Conservation (phyloP, 176 grass and related monocot species). For the Saccharum officinarum region DNA sequence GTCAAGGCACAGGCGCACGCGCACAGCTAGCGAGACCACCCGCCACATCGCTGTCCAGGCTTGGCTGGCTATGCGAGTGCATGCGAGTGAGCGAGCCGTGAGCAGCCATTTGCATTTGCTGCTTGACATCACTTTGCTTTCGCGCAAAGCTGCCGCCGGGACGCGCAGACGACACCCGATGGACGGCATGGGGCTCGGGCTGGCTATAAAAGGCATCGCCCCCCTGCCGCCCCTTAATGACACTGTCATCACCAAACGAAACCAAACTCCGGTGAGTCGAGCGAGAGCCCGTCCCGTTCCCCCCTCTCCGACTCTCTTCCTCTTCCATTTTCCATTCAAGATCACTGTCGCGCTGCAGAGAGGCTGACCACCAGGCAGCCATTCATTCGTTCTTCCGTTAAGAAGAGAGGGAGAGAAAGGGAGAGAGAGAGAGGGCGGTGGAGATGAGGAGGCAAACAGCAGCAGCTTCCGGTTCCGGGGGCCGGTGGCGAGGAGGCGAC, state of each 20-base stretch:
- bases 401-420: background rate
- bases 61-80: background rate
- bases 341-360: background rate
- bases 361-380: background rate
- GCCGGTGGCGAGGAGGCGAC: background rate
- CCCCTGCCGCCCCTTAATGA: constrained; percentile 25
- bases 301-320: background rate
- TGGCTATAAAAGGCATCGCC: constrained; percentile 32
- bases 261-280: background rate
- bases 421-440: background rate
- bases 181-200: no score
- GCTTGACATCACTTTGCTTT: constrained; percentile 33
- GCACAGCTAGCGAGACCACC: no score
- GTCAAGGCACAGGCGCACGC: no score
- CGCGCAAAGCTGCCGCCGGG: constrained; percentile 23
- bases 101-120: background rate
- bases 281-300: background rate
- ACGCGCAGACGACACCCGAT: background rate
- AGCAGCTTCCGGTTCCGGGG: background rate
- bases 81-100: background rate
- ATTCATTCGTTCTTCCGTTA: background rate
- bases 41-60: background rate
- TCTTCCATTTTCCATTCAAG: background rate
- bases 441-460: constrained; percentile 4
- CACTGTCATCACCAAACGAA: constrained; percentile 29